A percentile compares a stretch with the other conserved stretches of the same genome.
Conservation (phyloP, 129 eudicot species). For the Chrysanthemum lavandulifolium region DNA sequence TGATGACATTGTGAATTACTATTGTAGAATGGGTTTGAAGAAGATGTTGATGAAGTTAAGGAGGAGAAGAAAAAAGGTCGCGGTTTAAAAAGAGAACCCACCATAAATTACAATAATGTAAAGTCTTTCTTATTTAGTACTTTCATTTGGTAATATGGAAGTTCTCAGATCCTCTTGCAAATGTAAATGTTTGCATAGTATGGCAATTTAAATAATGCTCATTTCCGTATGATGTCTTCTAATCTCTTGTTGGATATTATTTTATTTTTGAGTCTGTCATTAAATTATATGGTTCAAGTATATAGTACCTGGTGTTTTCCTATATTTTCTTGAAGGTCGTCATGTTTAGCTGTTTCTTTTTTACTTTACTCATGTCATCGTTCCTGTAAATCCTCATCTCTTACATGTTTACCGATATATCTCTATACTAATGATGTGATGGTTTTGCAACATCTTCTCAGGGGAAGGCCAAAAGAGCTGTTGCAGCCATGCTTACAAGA, state of each 20-base stretch:
- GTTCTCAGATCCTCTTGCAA: background rate
- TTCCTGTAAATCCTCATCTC: background rate
- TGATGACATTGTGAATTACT: constrained; percentile 12
- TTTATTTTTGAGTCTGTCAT: no score
- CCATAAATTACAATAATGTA: constrained; percentile 63
- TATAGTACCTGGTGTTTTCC: no score
- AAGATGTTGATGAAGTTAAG: constrained; percentile 43
- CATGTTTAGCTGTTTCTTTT: no score
- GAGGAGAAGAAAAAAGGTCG: constrained; percentile 54
- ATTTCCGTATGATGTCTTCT: no score
- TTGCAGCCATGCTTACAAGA: constrained; percentile 92
- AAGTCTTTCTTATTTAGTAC: background rate
- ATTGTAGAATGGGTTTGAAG: constrained; percentile 60
- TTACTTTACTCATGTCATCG: background rate
- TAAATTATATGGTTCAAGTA: no score
- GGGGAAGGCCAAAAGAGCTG: constrained; percentile 94
- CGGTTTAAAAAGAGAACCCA: constrained; percentile 62
- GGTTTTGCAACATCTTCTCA: constrained; percentile 24
- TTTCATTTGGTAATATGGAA: background rate
- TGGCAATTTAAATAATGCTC: no score
- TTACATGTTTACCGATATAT: background rate
- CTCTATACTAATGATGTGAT: background rate
- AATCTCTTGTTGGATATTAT: no score
- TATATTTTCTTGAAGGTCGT: no score
- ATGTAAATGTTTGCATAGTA: background rate